Evolutionary conservation across 2,329 filamentous ascomycete genomes (phyloP), one percentile per base, ranked within the genome.

Genomic region (Furcasterigmium furcatum): DNA sequence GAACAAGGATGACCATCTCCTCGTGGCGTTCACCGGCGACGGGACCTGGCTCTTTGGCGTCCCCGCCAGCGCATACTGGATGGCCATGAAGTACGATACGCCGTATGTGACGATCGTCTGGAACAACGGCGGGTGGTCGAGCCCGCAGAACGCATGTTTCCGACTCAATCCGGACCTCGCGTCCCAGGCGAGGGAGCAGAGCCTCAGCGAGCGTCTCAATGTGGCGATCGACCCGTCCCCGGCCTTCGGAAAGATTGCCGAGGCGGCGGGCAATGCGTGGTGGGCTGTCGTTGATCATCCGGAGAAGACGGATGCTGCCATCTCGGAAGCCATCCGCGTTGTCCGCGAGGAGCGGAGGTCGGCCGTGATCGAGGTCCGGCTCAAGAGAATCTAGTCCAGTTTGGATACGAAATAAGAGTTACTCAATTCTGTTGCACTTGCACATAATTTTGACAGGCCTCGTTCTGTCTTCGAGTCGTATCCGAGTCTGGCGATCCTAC

Each of bases 61-160:
- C 12, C 52, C 50, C 2, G 42, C 48, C 22, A 47, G 50, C 42
- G 50, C 50, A 3, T 52, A 54, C 36, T 54, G 48, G 52, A 54
- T 52, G 44, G 48, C 52, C 4, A 44, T 29, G 20, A 47, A 45
- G 22, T 52, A 51, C 44, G 41, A 41, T 7, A 47, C 52, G 7
- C 48, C 52, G 19, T 54, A 49, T 43, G 36, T 54, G 16, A 54
- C 52, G 14, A 32, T 54, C 18, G 42, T 52, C 18, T 52, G 52
- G 50, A 54, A 54, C 29, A 54, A 52, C 27, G 52, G 48, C n/a
- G 52, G 50, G 4, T 51, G 52, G 52, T 40, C 44, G 12, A 42
- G 42, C 12, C 52, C 49, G 3, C 48, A 48, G 44, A 50, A 45
- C 35, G 52, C 52, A 10, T 48, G 42, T 38, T 22, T 54, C 24